A percentile compares a stretch with the other conserved stretches of the same genome.
Evolutionary conservation across 2,329 filamentous ascomycete genomes (phyloP).

Genomic region (Cladosporium sp.): DNA sequence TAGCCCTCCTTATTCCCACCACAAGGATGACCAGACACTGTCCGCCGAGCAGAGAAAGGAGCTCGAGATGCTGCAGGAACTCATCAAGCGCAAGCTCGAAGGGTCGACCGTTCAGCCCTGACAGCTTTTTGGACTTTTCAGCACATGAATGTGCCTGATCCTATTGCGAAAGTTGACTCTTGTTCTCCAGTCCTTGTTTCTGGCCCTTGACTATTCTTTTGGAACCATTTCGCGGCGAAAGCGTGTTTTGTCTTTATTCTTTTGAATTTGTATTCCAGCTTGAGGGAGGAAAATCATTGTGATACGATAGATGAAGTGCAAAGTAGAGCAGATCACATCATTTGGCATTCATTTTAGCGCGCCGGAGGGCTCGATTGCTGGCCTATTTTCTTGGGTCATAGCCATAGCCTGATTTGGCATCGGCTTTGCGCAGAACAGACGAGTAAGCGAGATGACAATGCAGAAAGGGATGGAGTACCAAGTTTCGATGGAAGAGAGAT

Average conservation of each 20-base stretch:
- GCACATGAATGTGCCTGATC: background rate
- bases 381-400: no score
- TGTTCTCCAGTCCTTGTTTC: background rate
- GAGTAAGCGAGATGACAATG: no score
- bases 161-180: background rate
- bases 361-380: no score
- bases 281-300: background rate
- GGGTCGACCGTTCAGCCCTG: conserved; percentile 26
- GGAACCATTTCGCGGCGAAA: background rate
- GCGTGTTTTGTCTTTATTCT: background rate
- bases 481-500: no score
- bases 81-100: conserved; percentile 32
- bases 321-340: background rate
- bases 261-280: background rate
- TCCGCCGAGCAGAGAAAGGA: conserved; percentile 33
- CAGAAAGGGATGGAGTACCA: no score
- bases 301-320: background rate
- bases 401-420: no score
- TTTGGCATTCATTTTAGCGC: background rate
- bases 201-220: background rate
- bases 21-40: conserved; percentile 28
- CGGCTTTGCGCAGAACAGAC: no score
- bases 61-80: conserved; percentile 32
- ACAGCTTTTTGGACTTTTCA: background rate
- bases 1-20: conserved; percentile 26